Conservation (phyloP, 176 grass and related monocot genomes). For the Poa pratensis region DNA sequence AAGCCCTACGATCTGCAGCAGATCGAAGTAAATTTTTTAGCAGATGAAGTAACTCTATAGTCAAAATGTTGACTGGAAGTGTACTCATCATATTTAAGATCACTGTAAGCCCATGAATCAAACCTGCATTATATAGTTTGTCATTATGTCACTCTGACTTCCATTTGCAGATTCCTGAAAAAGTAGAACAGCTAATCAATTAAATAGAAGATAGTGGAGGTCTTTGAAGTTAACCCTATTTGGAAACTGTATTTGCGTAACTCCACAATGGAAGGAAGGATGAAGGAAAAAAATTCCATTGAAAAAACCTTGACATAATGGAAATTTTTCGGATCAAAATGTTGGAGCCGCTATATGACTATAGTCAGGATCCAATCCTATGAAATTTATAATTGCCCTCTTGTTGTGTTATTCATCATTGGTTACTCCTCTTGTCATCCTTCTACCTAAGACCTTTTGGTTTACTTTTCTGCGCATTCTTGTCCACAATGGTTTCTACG, state of each 20-base stretch:
- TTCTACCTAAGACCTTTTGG: neutral
- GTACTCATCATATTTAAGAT: neutral
- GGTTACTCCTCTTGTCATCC: neutral
- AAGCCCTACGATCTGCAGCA: constrained; percentile 62
- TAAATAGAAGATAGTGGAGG: neutral
- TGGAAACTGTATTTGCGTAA: neutral
- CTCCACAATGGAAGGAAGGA: neutral
- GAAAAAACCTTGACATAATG: neutral
- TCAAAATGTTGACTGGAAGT: neutral
- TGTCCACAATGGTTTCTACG: too few species aligned
- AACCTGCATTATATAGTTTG: constrained; percentile 72
- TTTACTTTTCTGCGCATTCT: too few species aligned
- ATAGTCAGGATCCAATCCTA: neutral
- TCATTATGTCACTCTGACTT: constrained; percentile 54
- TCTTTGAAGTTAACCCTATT: neutral
- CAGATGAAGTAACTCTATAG: neutral
- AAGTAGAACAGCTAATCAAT: neutral
- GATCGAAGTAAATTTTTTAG: neutral
- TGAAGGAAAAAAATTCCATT: neutral
- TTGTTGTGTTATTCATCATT: neutral
- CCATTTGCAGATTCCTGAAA: constrained; percentile 56
- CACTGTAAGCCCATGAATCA: constrained; percentile 4
- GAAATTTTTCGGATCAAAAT: neutral
- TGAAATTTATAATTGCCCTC: neutral
- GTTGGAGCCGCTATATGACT: neutral